Percentiles rank a stretch among this genome's conserved stretches.
phyloP scores from a whole-genome alignment of 2,329 filamentous ascomycete species.

The Beauveria australis region DNA sequence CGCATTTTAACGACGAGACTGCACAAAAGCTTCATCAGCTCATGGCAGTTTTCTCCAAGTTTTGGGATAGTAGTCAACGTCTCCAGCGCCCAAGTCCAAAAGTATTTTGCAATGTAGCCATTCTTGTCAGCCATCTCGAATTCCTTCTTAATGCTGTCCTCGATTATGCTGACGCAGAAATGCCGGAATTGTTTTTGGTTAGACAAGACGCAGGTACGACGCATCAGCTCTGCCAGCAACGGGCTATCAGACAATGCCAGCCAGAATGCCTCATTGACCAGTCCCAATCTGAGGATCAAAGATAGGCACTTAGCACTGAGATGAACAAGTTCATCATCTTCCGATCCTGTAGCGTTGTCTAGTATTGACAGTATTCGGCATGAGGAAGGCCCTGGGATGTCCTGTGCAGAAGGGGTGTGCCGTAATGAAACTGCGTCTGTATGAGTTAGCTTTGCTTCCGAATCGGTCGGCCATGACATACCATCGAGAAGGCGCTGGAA shows the following conservation, averaged over 20 bases:
- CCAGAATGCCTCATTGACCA: constrained; percentile 23
- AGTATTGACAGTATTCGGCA: constrained; percentile 18
- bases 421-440: neutral
- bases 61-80: constrained; percentile 25
- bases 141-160: constrained; percentile 18
- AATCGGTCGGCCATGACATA: neutral
- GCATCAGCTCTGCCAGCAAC: constrained; percentile 17
- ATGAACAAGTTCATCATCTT: constrained; percentile 18
- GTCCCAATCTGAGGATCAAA: constrained; percentile 22
- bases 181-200: constrained; percentile 19
- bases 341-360: constrained; percentile 16
- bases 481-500: constrained; percentile 5
- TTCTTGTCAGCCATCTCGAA: neutral
- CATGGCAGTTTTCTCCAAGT: constrained; percentile 31
- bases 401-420: neutral
- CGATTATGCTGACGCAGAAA: constrained; percentile 26
- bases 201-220: constrained; percentile 22
- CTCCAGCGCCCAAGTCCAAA: constrained; percentile 25
- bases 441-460: neutral
- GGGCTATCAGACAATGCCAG: constrained; percentile 16
- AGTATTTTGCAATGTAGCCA: constrained; percentile 17
- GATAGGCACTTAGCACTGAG: constrained; percentile 21
- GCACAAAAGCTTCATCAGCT: constrained; percentile 36
- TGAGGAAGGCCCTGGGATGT: constrained; percentile 18
- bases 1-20: constrained; percentile 31